Evolutionary conservation across 805 yeast genomes (phyloP).

Genomic region (Saccharomycopsis sp.): DNA sequence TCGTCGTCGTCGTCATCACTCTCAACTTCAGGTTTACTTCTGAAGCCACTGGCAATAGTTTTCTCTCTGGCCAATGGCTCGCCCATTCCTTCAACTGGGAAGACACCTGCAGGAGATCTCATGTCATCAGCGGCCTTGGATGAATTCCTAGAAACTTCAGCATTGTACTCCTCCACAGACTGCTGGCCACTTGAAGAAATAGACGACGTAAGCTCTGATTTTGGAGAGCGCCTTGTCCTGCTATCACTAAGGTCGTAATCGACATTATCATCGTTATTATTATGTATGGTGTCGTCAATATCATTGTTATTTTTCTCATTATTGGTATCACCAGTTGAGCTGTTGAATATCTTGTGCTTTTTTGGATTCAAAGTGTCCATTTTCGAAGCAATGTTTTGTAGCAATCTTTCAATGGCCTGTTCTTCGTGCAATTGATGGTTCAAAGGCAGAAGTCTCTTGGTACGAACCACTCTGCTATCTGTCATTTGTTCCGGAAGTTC

Average conservation of each 20-base stretch:
- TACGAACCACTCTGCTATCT: conserved; percentile 71
- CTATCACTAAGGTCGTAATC: neutral
- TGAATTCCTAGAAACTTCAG: neutral
- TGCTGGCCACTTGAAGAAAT: conserved; percentile 3
- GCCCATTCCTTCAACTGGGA: conserved; percentile 77
- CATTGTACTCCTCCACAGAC: conserved; percentile 5
- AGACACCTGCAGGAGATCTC: conserved; percentile 66
- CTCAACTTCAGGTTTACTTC: neutral
- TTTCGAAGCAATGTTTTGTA: too few species aligned
- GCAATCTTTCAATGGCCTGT: too few species aligned
- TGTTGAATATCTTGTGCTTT: too few species aligned
- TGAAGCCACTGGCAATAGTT: conserved; percentile 39
- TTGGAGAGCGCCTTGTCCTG: neutral
- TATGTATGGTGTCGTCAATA: too few species aligned
- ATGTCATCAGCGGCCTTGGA: neutral
- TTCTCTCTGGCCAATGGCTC: conserved; percentile 47
- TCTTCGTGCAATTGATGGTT: too few species aligned
- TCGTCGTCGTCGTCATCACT: conserved; percentile 22
- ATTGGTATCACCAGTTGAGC: neutral
- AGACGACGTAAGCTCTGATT: neutral
- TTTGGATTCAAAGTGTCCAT: too few species aligned
- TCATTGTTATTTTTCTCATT: neutral
- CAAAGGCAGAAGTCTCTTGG: conserved; percentile 24
- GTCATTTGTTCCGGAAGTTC: conserved; percentile 72
- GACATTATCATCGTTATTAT: too few species aligned